Evolutionary conservation across 768 basidiomycete genomes (phyloP).

Genomic region (Paxillus involutus): DNA sequence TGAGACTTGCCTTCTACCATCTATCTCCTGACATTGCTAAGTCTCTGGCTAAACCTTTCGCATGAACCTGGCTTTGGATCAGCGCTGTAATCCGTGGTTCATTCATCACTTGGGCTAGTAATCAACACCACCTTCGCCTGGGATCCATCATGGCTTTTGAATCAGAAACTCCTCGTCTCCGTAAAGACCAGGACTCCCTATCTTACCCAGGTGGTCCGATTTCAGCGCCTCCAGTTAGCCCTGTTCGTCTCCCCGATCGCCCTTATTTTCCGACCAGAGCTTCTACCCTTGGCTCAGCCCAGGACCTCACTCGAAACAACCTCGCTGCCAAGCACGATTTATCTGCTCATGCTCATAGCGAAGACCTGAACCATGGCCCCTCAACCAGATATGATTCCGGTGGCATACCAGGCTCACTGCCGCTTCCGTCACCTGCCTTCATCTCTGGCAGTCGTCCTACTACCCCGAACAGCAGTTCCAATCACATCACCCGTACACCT

Average conservation of each 20-base stretch:
- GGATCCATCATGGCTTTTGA: conserved; percentile 29
- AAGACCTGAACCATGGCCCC: conserved; percentile 60
- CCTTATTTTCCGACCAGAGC: conserved; percentile 60
- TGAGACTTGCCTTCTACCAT: neutral
- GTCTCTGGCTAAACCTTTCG: conserved; percentile 8
- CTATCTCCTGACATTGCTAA: conserved; percentile 3
- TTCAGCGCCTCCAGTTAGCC: conserved; percentile 35
- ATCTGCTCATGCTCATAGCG: conserved; percentile 58
- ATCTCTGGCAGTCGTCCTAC: conserved; percentile 57
- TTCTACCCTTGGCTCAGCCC: conserved; percentile 55
- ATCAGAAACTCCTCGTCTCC: conserved; percentile 27
- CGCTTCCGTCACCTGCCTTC: conserved; percentile 46
- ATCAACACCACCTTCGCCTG: conserved; percentile 1
- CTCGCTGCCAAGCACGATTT: conserved; percentile 35
- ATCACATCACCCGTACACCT: conserved; percentile 47
- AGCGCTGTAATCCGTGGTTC: conserved; percentile 7
- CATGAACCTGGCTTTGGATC: conserved; percentile 15
- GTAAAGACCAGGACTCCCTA: conserved; percentile 21
- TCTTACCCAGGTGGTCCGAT: conserved; percentile 21
- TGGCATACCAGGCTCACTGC: conserved; percentile 29
- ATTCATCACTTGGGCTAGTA: conserved; percentile 9
- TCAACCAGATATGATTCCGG: conserved; percentile 13
- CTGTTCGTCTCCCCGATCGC: conserved; percentile 48
- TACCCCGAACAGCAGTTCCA: conserved; percentile 50
- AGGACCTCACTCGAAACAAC: conserved; percentile 52